phyloP scores from a whole-genome alignment of 495 filamentous ascomycete species.

The Aspergillus sclerotioniger region DNA sequence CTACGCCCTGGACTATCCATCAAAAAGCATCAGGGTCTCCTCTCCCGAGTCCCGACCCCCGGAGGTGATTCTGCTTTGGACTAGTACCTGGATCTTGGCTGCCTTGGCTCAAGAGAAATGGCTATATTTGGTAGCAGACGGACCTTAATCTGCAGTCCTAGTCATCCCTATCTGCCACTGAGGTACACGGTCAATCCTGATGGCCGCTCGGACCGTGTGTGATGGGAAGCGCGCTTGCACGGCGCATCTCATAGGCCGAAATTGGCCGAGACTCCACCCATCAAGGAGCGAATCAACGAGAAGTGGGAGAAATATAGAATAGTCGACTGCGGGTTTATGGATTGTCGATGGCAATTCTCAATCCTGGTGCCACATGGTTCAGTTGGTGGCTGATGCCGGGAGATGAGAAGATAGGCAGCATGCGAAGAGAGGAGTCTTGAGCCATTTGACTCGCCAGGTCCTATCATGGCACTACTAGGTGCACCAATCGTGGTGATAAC shows the following conservation, averaged over 20 bases:
- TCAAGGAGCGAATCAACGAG: slow-evolving; percentile 19
- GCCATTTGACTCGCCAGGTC: background rate
- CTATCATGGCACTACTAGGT: background rate
- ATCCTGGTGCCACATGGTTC: slow-evolving; percentile 20
- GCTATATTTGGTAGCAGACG: slow-evolving; percentile 28
- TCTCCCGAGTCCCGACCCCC: background rate
- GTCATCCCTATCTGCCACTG: background rate
- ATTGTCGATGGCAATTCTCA: background rate
- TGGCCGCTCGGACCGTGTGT: slow-evolving; percentile 15
- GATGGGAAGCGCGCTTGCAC: slow-evolving; percentile 40
- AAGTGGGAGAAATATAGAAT: background rate
- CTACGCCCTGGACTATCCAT: slow-evolving; percentile 8
- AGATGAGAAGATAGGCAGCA: slow-evolving; percentile 12
- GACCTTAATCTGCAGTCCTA: background rate
- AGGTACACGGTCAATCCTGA: slow-evolving; percentile 9
- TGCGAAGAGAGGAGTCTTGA: slow-evolving; percentile 1
- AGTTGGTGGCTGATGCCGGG: slow-evolving; percentile 10
- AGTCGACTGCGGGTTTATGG: background rate
- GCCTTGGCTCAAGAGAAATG: background rate
- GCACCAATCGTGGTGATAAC: background rate
- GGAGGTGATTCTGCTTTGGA: slow-evolving; percentile 22
- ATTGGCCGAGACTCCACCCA: slow-evolving; percentile 14
- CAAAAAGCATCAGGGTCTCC: slow-evolving; percentile 1
- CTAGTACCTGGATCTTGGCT: slow-evolving; percentile 9
- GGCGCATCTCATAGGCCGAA: slow-evolving; percentile 27